phyloP scores from a whole-genome alignment of 352 stramenopile genomes.

The Globisporangium spinosum region DNA sequence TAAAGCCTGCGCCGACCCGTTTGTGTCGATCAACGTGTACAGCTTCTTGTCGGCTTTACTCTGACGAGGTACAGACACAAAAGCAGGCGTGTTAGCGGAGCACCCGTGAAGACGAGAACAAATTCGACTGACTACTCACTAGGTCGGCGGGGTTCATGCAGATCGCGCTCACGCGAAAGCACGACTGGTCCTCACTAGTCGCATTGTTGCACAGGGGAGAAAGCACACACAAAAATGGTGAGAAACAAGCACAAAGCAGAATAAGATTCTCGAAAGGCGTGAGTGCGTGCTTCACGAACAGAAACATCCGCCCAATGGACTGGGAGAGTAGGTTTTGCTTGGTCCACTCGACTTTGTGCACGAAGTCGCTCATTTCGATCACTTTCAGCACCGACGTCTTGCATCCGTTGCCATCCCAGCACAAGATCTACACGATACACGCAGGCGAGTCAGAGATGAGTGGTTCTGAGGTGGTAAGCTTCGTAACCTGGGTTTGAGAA shows the following conservation, averaged over 20 bases:
- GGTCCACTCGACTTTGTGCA: slow-evolving; percentile 61
- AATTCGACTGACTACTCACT: slow-evolving; percentile 22
- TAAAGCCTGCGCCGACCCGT: slow-evolving; percentile 37
- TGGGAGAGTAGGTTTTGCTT: slow-evolving; percentile 71
- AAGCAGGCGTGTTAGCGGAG: background rate
- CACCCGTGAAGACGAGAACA: background rate
- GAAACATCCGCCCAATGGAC: slow-evolving; percentile 65
- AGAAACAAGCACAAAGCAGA: background rate
- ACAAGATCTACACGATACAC: slow-evolving; percentile 47
- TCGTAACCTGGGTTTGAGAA: background rate
- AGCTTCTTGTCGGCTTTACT: slow-evolving; percentile 53
- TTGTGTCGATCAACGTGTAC: slow-evolving; percentile 52
- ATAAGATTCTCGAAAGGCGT: background rate
- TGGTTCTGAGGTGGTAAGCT: background rate
- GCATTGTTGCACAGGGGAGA: background rate
- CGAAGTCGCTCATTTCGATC: slow-evolving; percentile 73
- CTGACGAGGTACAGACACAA: slow-evolving; percentile 19
- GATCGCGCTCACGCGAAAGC: slow-evolving; percentile 48
- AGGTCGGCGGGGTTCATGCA: slow-evolving; percentile 40
- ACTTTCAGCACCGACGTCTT: slow-evolving; percentile 47
- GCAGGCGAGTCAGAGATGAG: background rate
- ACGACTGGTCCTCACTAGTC: slow-evolving; percentile 34
- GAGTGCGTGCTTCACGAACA: slow-evolving; percentile 26
- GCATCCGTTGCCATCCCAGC: slow-evolving; percentile 53
- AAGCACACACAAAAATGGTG: background rate